Evolutionary conservation across 345 rosid species (phyloP).

Genomic region (Brassica napus): DNA sequence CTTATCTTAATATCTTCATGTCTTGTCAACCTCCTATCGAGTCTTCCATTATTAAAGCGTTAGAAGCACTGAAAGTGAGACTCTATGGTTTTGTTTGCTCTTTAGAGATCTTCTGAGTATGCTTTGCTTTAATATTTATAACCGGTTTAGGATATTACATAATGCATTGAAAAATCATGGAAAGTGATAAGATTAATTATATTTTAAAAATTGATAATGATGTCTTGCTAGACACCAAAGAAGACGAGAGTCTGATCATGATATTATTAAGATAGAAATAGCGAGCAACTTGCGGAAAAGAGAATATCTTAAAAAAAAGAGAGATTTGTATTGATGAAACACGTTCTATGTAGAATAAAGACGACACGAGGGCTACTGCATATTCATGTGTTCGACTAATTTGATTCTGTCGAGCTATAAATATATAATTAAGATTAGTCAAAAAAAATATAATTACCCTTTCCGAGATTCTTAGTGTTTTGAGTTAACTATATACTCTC

Average conservation of each 20-base stretch:
- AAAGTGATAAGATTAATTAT: background rate
- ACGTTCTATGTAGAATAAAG: conserved; percentile 23
- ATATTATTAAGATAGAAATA: conserved; percentile 14
- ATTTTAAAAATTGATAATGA: background rate
- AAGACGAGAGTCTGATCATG: background rate
- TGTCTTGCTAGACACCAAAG: background rate
- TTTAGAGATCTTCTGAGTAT: background rate
- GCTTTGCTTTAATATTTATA: background rate
- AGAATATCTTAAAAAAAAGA: background rate
- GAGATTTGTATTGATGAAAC: conserved; percentile 4
- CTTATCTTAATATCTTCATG: background rate
- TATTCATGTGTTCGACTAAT: conserved; percentile 7
- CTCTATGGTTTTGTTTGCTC: background rate
- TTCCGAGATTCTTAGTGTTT: background rate
- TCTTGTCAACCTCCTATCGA: background rate
- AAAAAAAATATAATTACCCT: background rate
- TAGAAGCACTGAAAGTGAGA: background rate
- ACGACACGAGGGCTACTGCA: conserved; percentile 20
- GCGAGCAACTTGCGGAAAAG: conserved; percentile 7
- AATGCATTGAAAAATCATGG: background rate
- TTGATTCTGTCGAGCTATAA: background rate
- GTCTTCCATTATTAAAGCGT: conserved; percentile 17
- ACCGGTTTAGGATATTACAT: background rate
- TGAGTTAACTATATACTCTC: background rate
- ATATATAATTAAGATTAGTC: too few relatives aligned